Evolutionary conservation across 1,139 yeast species (phyloP).

Genomic region (Taphrina deformans): DNA sequence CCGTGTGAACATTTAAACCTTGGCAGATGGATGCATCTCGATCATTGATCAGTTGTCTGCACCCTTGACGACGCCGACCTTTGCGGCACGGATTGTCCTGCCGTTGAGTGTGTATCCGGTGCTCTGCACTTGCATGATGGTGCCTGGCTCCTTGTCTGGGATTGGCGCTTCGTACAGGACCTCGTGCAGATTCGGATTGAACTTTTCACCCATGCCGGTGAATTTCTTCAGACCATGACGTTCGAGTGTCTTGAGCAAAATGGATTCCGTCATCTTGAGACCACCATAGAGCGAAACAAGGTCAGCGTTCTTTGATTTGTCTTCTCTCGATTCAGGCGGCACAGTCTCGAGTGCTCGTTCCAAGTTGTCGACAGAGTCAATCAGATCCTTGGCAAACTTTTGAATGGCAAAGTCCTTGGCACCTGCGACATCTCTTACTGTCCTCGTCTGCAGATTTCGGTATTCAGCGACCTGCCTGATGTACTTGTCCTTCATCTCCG

Average conservation of each 20-base stretch:
- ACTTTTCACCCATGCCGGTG: conserved; percentile 79
- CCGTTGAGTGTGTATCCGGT: conserved; percentile 83
- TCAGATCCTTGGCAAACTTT: conserved; percentile 85
- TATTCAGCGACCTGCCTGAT: conserved; percentile 87
- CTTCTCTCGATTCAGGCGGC: conserved; percentile 52
- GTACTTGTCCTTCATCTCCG: conserved; percentile 59
- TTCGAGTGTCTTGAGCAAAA: conserved; percentile 79
- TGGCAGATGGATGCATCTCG: too few species aligned
- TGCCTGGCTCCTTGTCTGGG: conserved; percentile 88
- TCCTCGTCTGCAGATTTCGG: conserved; percentile 87
- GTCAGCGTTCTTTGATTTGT: conserved; percentile 43
- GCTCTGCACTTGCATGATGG: conserved; percentile 91
- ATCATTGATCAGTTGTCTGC: conserved; percentile 43
- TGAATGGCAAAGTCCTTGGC: conserved; percentile 90
- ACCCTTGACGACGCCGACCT: conserved; percentile 87
- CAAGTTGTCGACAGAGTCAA: conserved; percentile 88
- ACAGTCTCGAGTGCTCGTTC: conserved; percentile 82
- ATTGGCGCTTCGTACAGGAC: conserved; percentile 88
- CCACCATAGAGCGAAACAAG: conserved; percentile 81
- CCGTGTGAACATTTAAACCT: not conserved
- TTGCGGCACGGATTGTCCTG: conserved; percentile 91
- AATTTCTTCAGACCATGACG: conserved; percentile 79
- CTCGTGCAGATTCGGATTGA: conserved; percentile 91
- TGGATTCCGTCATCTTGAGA: conserved; percentile 83
- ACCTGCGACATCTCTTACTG: conserved; percentile 81